phyloP scores from a whole-genome alignment of 305 asterid genomes.

The Rubia tinctorum region DNA sequence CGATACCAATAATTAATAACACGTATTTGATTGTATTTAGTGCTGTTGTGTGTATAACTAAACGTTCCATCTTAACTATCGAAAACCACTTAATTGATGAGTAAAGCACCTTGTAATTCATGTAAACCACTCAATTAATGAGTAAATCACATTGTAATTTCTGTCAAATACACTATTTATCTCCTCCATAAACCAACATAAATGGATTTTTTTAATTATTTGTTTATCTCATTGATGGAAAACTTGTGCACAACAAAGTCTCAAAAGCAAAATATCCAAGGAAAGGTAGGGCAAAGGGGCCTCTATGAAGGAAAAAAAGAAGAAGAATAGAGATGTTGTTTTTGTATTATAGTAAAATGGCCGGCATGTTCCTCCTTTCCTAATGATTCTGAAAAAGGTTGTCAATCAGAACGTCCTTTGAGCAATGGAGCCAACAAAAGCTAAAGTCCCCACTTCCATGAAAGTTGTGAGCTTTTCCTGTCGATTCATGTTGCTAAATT shows the following conservation, averaged over 20 bases:
- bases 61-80: too few species aligned
- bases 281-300: constrained; percentile 7
- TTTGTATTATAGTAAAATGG: constrained; percentile 35
- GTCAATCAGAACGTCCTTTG: constrained; percentile 18
- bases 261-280: constrained; percentile 9
- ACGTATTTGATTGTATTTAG: too few species aligned
- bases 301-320: constrained; percentile 13
- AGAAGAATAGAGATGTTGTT: constrained; percentile 30
- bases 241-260: constrained; percentile 17
- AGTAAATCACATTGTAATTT: too few species aligned
- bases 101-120: too few species aligned
- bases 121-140: too few species aligned
- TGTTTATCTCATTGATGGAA: too few species aligned
- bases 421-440: constrained; percentile 7
- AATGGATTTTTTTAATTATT: neutral
- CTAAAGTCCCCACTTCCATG: neutral
- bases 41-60: too few species aligned
- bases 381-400: constrained; percentile 18
- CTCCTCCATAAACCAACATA: neutral
- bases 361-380: constrained; percentile 18
- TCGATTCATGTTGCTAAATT: neutral
- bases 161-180: too few species aligned
- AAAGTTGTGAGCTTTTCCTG: neutral
- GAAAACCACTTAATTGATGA: too few species aligned
- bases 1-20: too few species aligned